Evolutionary conservation across 2,329 filamentous ascomycete species (phyloP).

Genomic region (Fusarium devonianum): DNA sequence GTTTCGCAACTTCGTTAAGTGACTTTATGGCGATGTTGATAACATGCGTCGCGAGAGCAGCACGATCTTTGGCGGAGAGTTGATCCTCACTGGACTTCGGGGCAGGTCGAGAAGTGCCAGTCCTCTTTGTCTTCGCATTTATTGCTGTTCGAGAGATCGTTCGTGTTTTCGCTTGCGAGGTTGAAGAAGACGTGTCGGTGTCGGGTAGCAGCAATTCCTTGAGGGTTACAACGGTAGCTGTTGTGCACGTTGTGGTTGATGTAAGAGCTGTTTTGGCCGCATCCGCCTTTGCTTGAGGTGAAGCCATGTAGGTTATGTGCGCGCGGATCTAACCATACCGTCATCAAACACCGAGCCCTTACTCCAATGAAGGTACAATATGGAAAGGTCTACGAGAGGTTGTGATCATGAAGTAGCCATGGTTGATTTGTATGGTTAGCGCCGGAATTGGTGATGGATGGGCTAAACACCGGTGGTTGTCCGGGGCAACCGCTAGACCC

Average conservation of each 20-base stretch:
- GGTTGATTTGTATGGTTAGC: constrained; percentile 20
- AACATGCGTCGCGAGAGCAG: constrained; percentile 73
- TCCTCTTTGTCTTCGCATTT: constrained; percentile 38
- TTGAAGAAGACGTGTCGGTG: constrained; percentile 37
- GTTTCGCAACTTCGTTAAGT: constrained; percentile 71
- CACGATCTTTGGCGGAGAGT: constrained; percentile 60
- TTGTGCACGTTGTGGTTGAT: constrained; percentile 61
- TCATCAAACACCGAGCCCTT: constrained; percentile 36
- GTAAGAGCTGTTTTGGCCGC: constrained; percentile 63
- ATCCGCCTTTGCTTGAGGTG: constrained; percentile 53
- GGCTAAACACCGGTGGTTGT: constrained; percentile 49
- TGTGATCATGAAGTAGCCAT: constrained; percentile 29
- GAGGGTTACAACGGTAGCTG: constrained; percentile 55
- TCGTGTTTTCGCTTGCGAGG: constrained; percentile 40
- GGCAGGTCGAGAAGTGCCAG: constrained; percentile 8
- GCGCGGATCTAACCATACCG: constrained; percentile 45
- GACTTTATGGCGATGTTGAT: constrained; percentile 75
- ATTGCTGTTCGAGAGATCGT: constrained; percentile 39
- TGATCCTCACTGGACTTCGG: constrained; percentile 36
- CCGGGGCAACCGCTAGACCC: constrained; percentile 45
- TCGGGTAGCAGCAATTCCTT: constrained; percentile 56
- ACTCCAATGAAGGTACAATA: constrained; percentile 38
- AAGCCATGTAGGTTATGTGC: constrained; percentile 51
- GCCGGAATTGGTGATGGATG: constrained; percentile 14
- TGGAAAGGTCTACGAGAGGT: constrained; percentile 34